Evolutionary conservation across 148 eudicot species (phyloP).

Genomic region (Vaccinium corymbosum): DNA sequence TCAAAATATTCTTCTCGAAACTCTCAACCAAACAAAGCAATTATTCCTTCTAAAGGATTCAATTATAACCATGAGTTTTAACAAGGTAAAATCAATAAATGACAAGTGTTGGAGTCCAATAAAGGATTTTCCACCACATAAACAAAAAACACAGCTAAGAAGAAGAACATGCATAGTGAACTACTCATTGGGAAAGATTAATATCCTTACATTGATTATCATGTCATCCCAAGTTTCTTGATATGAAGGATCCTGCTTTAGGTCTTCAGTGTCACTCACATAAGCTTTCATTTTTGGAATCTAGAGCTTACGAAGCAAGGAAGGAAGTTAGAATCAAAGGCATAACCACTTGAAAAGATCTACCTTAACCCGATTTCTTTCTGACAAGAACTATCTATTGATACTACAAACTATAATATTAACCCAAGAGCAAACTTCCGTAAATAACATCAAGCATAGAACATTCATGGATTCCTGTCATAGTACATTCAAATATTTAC

Average conservation of each 20-base stretch:
- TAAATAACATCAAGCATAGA: neutral
- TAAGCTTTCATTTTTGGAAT: conserved; percentile 99
- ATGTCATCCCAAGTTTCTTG: conserved; percentile 99
- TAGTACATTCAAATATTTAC: neutral
- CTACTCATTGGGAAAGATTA: neutral
- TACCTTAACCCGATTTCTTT: neutral
- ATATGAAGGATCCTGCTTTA: conserved; percentile 83
- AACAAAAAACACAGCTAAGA: neutral
- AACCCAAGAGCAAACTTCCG: neutral
- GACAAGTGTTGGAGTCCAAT: neutral
- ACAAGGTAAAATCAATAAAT: neutral
- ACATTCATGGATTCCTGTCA: neutral
- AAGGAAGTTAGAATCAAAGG: conserved; percentile 33
- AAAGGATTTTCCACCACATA: neutral
- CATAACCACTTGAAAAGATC: neutral
- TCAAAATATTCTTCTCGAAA: too few species aligned
- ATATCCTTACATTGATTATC: conserved; percentile 73
- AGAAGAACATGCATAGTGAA: neutral
- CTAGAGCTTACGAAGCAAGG: conserved; percentile 75
- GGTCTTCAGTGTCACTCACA: conserved; percentile 98
- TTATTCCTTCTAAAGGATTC: conserved; percentile 8
- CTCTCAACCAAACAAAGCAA: too few species aligned
- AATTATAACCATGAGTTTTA: neutral
- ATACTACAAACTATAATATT: neutral
- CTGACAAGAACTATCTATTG: neutral